Percentiles rank a stretch among this genome's conserved stretches.
These are phyloP conservation scores for Suillus tomentosus DNA, from an alignment of 768 basidiomycete species.

Conservation along the genomic window DNA sequence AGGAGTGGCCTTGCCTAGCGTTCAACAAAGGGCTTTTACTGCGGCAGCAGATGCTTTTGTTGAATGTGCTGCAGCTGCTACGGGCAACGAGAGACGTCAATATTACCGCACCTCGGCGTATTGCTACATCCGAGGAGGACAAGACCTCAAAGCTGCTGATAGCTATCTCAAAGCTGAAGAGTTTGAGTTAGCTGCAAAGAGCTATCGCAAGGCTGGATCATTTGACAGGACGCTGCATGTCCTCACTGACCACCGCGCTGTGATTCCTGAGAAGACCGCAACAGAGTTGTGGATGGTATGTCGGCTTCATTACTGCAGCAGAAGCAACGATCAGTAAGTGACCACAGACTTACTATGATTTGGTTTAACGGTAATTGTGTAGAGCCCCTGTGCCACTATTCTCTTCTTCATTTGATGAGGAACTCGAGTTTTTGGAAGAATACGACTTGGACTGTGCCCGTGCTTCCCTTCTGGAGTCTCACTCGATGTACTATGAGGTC, in stretches of 20 bases:
- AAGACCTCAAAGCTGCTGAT: conserved; percentile 45
- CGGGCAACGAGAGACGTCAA: conserved; percentile 30
- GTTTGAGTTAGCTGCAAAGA: conserved; percentile 44
- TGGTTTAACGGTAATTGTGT: conserved; percentile 4
- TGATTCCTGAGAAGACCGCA: conserved; percentile 35
- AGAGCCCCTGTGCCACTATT: conserved; percentile 57
- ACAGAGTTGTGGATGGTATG: conserved; percentile 44
- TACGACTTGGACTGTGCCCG: conserved; percentile 52
- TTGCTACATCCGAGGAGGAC: conserved; percentile 44
- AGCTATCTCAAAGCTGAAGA: conserved; percentile 44
- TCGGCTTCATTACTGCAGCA: conserved; percentile 46
- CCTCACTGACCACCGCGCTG: conserved; percentile 35
- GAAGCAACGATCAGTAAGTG: conserved; percentile 30
- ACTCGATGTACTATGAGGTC: conserved; percentile 48
- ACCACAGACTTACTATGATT: not conserved
- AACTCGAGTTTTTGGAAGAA: conserved; percentile 57
- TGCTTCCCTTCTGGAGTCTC: conserved; percentile 43
- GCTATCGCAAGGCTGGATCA: conserved; percentile 47
- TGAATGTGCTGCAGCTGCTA: conserved; percentile 38
- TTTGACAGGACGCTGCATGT: conserved; percentile 57
- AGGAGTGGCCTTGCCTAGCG: conserved; percentile 27
- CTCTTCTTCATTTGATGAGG: conserved; percentile 48
- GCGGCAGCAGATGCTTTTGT: conserved; percentile 53
- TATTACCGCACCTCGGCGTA: conserved; percentile 50
- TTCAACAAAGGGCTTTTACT: conserved; percentile 40